Base-by-base conservation (phyloP, 225 moss, liverwort and hornwort species). In the Anthoceros angustus region DNA sequence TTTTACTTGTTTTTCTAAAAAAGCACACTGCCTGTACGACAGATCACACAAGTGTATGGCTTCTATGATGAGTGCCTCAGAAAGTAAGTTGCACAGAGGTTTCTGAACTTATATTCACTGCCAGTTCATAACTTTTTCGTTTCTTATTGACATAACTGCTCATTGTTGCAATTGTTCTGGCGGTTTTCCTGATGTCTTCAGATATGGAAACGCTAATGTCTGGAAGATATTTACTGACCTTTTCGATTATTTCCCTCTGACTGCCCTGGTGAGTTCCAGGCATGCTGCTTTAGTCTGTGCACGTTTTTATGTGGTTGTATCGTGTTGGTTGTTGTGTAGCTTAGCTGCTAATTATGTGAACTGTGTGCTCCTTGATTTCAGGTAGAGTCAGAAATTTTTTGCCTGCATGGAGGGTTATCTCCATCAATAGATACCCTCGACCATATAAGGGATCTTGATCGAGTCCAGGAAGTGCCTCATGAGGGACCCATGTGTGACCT, bases 321-420 rank as follows among this genome's bases (percentile, higher is more conserved):
- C 1, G 24, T 63, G 14, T 8, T 16, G 55, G 0, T 3, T 60
- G n/a, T 6, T 18, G 23, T 16, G 23, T 6, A 16, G 55, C 8
- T 39, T 6, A 16, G 55, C 8, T 39, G 64, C 5, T 7, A 64
- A 41, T 9, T 21, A 0, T 15, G 23, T 11, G 14, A 39, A 9
- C 4, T 11, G 0, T 20, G 64, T 2, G 0, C 23, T 18, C 43
- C 25, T 42, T 42, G 41, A 43, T 11, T 41, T 66, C 66, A 66
- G 66, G 66, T 66, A 23, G 66, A 66, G 66, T 66, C 66, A 40
- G 66, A 66, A 66, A 66, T 66, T 40, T 66, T 66, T 66, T 66
- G 66, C 43, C 24, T 66, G 40, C 66, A 66, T 66, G 66, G 66
- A 15, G 66, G 66, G 41, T 43, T 66, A 21, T 66, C 66, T 9